phyloP scores from a whole-genome alignment of 1,284 basidiomycete genomes.

The Cystobasidiaceae sp. region DNA sequence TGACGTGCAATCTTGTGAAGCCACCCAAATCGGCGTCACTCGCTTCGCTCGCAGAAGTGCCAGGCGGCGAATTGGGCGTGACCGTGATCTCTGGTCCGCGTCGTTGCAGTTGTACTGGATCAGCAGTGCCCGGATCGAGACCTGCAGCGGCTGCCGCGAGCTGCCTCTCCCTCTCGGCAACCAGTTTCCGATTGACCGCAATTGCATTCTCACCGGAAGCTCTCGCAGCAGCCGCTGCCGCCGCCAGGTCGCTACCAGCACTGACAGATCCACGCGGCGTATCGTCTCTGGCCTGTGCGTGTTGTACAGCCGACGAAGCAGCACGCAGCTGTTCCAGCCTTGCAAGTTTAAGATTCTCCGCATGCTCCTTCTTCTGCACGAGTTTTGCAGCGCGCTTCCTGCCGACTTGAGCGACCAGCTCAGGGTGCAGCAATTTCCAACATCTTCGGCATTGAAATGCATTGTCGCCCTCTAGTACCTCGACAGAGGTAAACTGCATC shows the following conservation, averaged over 20 bases:
- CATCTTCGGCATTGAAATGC: conserved; percentile 86
- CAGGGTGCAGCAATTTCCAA: conserved; percentile 61
- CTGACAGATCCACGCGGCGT: conserved; percentile 24
- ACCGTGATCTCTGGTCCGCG: not conserved
- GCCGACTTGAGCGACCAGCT: conserved; percentile 33
- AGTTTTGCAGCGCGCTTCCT: conserved; percentile 9
- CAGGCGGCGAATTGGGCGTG: conserved; percentile 4
- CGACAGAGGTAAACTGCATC: conserved; percentile 79
- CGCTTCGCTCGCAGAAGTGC: not conserved
- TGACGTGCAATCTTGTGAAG: not conserved
- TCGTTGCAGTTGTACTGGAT: not conserved
- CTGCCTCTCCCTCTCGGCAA: conserved; percentile 36
- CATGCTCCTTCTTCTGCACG: not conserved
- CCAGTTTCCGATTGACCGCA: conserved; percentile 38
- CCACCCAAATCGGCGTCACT: not conserved
- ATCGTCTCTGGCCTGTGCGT: not conserved
- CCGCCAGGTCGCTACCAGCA: conserved; percentile 44
- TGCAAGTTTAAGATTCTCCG: not conserved
- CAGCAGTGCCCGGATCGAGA: not conserved
- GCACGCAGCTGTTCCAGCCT: not conserved
- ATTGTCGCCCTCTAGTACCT: conserved; percentile 86
- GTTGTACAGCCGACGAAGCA: not conserved
- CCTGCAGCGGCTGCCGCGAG: not conserved
- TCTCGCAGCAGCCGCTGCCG: not conserved
- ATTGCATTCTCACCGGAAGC: conserved; percentile 41